Conservation (phyloP, 768 basidiomycete species). For the Leccinum fibrillosum region DNA sequence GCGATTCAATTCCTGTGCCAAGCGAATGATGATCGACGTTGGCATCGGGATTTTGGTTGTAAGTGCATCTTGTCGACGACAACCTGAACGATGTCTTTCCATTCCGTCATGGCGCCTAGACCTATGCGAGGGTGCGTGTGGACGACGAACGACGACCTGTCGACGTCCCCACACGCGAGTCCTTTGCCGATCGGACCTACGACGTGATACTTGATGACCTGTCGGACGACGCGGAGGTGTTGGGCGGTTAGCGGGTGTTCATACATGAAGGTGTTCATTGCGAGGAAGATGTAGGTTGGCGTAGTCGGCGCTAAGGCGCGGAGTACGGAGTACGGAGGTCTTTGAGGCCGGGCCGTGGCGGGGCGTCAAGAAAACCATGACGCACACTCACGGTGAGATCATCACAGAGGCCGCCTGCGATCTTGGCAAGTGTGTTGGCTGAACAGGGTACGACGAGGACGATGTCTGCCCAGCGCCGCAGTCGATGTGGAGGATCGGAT, state of each 20-base stretch:
- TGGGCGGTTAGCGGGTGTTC: constrained; percentile 87
- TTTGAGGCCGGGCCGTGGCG: constrained; percentile 18
- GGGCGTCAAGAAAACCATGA: not conserved
- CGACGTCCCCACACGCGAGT: constrained; percentile 90
- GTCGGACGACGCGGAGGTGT: constrained; percentile 69
- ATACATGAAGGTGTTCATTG: constrained; percentile 99
- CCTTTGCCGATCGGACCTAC: constrained; percentile 85
- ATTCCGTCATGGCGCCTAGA: constrained; percentile 94
- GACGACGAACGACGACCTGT: constrained; percentile 38
- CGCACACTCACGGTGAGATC: constrained; percentile 64
- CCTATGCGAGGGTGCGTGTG: constrained; percentile 43
- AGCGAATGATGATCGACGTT: no score
- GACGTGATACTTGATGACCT: constrained; percentile 76
- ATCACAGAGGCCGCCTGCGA: constrained; percentile 85
- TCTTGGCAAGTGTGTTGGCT: constrained; percentile 94
- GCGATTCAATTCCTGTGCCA: no score
- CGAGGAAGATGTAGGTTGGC: constrained; percentile 89
- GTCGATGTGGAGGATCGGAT: constrained; percentile 97
- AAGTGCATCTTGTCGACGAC: constrained; percentile 56
- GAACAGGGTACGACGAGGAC: constrained; percentile 95
- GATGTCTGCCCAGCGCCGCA: constrained; percentile 90
- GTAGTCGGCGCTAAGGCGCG: constrained; percentile 74
- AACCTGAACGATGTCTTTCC: constrained; percentile 80
- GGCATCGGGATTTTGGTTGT: not conserved
- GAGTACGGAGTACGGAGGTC: constrained; percentile 70